Conservation (phyloP, 1,284 basidiomycete genomes). For the Quambalaria eucalypti region DNA sequence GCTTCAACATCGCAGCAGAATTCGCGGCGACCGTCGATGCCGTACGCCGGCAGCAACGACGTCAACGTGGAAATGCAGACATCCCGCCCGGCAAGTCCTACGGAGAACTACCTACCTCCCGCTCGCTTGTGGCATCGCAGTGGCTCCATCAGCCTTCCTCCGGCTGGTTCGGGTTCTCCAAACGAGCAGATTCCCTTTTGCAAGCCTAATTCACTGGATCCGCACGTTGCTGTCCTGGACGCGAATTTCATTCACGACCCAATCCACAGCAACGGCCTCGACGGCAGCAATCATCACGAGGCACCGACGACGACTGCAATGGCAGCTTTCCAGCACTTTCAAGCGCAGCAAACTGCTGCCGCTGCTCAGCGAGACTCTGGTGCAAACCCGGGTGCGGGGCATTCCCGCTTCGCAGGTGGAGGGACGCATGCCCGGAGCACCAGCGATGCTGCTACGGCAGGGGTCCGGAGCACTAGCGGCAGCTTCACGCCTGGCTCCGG, state of each 20-base stretch:
- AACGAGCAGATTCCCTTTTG: background rate
- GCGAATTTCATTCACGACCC: background rate
- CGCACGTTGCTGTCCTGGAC: background rate
- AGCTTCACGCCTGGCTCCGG: background rate
- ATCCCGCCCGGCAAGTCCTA: background rate
- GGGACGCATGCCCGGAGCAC: no score
- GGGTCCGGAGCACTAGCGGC: background rate
- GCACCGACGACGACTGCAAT: background rate
- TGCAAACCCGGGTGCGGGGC: no score
- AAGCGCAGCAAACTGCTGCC: background rate
- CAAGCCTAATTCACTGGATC: background rate
- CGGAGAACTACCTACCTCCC: background rate
- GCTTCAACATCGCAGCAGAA: background rate
- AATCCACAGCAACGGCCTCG: background rate
- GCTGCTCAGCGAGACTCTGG: background rate
- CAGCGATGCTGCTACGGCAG: background rate
- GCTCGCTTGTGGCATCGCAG: background rate
- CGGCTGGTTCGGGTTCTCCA: background rate
- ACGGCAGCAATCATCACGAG: background rate
- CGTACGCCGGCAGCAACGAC: background rate
- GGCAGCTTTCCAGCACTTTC: constrained; percentile 1
- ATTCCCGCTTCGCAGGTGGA: no score
- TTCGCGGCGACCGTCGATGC: no score
- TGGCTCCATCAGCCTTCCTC: background rate
- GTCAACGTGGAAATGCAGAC: background rate